phyloP scores from a whole-genome alignment of 495 filamentous ascomycete genomes.

The Barbatosphaeria neglecta region DNA sequence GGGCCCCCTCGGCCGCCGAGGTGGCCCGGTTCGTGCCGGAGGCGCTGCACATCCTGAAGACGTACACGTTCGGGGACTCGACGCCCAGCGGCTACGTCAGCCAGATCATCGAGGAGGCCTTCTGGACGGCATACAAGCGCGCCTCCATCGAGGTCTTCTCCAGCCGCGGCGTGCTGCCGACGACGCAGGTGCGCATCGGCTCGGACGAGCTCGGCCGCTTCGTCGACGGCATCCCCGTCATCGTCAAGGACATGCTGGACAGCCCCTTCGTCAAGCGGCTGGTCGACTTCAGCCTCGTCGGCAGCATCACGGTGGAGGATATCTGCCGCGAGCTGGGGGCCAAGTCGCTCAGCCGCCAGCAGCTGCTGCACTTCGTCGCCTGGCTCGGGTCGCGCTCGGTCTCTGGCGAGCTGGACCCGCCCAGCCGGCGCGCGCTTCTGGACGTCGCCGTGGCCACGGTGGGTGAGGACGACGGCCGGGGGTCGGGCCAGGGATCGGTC shows the following conservation, averaged over 20 bases:
- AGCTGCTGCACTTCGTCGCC: constrained; percentile 67
- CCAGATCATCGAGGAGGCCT: constrained; percentile 77
- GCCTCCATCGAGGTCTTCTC: constrained; percentile 78
- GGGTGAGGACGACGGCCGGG: constrained; percentile 45
- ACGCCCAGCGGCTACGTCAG: constrained; percentile 75
- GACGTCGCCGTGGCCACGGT: constrained; percentile 72
- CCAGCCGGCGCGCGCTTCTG: constrained; percentile 53
- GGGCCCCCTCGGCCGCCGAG: constrained; percentile 36
- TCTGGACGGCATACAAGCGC: constrained; percentile 81
- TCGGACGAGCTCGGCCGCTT: constrained; percentile 73
- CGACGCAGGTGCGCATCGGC: constrained; percentile 63
- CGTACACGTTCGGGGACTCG: constrained; percentile 77
- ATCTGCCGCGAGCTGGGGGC: constrained; percentile 67
- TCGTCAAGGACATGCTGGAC: constrained; percentile 62
- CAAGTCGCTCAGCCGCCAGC: constrained; percentile 60
- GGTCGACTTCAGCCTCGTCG: constrained; percentile 66
- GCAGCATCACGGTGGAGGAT: constrained; percentile 74
- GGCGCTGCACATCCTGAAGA: constrained; percentile 64
- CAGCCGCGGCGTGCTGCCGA: constrained; percentile 70
- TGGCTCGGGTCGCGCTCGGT: constrained; percentile 65
- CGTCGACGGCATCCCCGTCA: constrained; percentile 76
- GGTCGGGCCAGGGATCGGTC: constrained; percentile 45
- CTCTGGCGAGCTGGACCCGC: constrained; percentile 52
- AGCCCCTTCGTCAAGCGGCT: constrained; percentile 65
- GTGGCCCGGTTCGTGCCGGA: constrained; percentile 59